Percentiles rank a stretch among this genome's conserved stretches.
Conservation (phyloP, 2,329 filamentous ascomycete genomes). For the Aurifilum marmelostoma region DNA sequence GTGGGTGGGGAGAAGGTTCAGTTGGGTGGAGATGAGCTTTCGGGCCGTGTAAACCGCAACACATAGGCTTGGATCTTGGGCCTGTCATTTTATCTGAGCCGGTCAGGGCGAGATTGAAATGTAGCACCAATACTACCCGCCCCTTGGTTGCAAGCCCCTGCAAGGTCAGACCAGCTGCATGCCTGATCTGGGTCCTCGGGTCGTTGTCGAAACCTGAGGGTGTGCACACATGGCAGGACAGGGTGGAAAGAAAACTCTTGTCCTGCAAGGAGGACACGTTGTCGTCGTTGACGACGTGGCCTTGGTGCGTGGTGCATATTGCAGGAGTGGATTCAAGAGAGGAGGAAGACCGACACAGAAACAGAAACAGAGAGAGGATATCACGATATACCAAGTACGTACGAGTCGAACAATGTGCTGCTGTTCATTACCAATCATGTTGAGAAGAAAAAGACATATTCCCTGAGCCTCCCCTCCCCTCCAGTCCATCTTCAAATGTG, state of each 20-base stretch:
- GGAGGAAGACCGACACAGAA: too few relatives aligned
- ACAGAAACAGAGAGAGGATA: too few relatives aligned
- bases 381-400: not conserved
- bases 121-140: not conserved
- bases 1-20: not conserved
- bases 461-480: too few relatives aligned
- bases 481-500: too few relatives aligned
- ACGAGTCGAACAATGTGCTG: not conserved
- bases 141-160: not conserved
- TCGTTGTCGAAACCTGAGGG: not conserved
- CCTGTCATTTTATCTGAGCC: not conserved
- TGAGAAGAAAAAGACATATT: not conserved
- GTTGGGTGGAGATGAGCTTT: not conserved
- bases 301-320: too few relatives aligned
- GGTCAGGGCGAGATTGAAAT: slow-evolving; percentile 5
- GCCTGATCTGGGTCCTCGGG: not conserved
- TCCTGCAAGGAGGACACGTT: not conserved
- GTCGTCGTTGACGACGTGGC: not conserved
- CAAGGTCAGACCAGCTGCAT: not conserved
- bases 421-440: not conserved
- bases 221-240: not conserved
- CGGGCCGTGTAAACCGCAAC: not conserved
- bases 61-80: not conserved
- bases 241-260: not conserved
- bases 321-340: not conserved